Percentiles rank a stretch among this genome's conserved stretches.
phyloP scores from a whole-genome alignment of 2,329 filamentous ascomycete species.

The Sclerotinia borealis region DNA sequence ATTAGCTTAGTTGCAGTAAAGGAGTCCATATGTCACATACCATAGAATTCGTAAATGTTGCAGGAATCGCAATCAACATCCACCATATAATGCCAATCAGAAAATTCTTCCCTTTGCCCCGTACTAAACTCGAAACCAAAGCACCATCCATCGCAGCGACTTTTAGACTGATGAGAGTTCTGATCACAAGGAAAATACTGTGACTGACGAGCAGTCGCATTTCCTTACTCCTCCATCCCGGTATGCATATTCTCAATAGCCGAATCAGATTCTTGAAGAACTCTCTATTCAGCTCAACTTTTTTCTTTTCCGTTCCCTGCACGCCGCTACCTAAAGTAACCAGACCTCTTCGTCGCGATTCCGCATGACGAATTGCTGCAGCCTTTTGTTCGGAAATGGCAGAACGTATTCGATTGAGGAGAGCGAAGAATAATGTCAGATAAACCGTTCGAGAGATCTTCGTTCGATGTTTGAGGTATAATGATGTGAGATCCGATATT shows the following conservation, averaged over 20 bases:
- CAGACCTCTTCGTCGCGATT: constrained; percentile 47
- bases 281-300: constrained; percentile 88
- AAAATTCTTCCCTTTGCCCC: constrained; percentile 87
- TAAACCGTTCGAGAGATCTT: constrained; percentile 80
- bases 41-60: constrained; percentile 99
- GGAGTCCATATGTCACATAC: constrained; percentile 41
- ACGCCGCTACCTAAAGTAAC: constrained; percentile 37
- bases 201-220: constrained; percentile 80
- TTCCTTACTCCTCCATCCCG: constrained; percentile 85
- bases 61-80: constrained; percentile 95
- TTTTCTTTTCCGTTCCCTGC: constrained; percentile 51
- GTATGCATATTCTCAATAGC: constrained; percentile 80
- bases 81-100: constrained; percentile 87
- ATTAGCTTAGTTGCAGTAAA: constrained; percentile 7
- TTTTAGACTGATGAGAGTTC: constrained; percentile 89
- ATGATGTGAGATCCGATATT: constrained; percentile 58
- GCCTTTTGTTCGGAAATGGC: constrained; percentile 91
- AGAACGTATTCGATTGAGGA: constrained; percentile 82
- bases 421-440: constrained; percentile 71
- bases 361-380: constrained; percentile 63
- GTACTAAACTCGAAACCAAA: constrained; percentile 85
- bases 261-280: constrained; percentile 63
- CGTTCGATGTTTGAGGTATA: constrained; percentile 75
- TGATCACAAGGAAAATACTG: constrained; percentile 82
- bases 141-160: constrained; percentile 93